Percentiles rank a stretch among this genome's conserved stretches.
These are phyloP conservation scores for Fusarium papillatum DNA, from an alignment of 2,329 filamentous ascomycete species.

Conservation along the genomic window DNA sequence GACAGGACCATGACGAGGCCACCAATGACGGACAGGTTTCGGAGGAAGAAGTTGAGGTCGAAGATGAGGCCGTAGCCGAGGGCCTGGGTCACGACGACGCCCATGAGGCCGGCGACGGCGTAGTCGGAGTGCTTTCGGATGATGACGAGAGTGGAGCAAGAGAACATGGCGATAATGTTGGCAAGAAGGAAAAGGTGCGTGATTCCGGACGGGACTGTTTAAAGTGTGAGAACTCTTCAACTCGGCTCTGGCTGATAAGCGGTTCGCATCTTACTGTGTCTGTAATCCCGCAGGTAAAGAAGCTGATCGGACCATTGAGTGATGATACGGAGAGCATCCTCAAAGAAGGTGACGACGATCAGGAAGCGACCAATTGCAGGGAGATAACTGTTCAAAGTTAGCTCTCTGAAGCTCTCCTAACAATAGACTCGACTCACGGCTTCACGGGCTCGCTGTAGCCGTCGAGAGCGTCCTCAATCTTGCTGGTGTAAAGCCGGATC, in stretches of 20 bases:
- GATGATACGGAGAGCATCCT: slow-evolving; percentile 95
- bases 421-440: slow-evolving; percentile 71
- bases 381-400: slow-evolving; percentile 75
- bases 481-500: slow-evolving; percentile 95
- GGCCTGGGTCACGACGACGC: slow-evolving; percentile 92
- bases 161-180: slow-evolving; percentile 91
- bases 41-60: slow-evolving; percentile 99
- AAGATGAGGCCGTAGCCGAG: slow-evolving; percentile 98
- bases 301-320: slow-evolving; percentile 99
- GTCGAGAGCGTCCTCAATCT: slow-evolving; percentile 96
- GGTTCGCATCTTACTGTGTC: slow-evolving; percentile 79
- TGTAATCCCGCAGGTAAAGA: slow-evolving; percentile 91
- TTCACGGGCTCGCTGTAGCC: slow-evolving; percentile 91
- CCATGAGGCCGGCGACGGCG: slow-evolving; percentile 90
- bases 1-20: slow-evolving; percentile 98
- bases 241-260: background rate
- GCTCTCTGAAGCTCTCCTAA: slow-evolving; percentile 20
- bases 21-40: slow-evolving; percentile 97
- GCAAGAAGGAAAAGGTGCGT: slow-evolving; percentile 93
- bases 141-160: slow-evolving; percentile 89
- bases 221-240: slow-evolving; percentile 35
- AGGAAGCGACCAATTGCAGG: slow-evolving; percentile 96
- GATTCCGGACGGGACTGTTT: slow-evolving; percentile 84
- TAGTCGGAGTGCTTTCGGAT: slow-evolving; percentile 93
- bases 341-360: slow-evolving; percentile 98